Base-by-base conservation (phyloP, 495 filamentous ascomycete genomes). In the Aspergillus nidulans region DNA sequence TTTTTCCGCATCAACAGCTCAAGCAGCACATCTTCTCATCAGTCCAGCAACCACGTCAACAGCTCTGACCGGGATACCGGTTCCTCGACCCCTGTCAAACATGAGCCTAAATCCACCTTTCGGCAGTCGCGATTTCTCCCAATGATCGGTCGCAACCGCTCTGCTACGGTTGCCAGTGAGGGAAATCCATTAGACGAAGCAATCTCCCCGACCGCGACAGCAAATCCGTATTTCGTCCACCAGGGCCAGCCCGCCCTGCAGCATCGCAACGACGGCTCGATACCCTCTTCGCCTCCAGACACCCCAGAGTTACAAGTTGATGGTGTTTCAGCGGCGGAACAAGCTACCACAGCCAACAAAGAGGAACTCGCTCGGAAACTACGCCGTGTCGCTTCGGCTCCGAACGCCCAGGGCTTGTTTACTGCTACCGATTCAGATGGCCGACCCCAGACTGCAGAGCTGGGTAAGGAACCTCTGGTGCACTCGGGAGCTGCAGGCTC, bases 141-240 rank as follows among this genome's bases (percentile, higher is more conserved):
- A 43, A 83, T 79, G 45, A 83, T 91, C 63, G 86, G 84, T 68
- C 84, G 91, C 60, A 87, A 84, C 56, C 83, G 86, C 23, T 95
- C 92, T 34, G 85, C 85, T 38, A 97, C 94, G 10, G 91, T 94
- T 21, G 91, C 91, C 41, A 96, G 91, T 69, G 94, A 97, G 67
- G 90, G 92, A 59, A 90, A 97, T 66, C 82, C 85, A 36, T 79
- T 96, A 39, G 92, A 96, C 63, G 91, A 96, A 67, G 78, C 81
- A 60, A 79, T 96, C 53, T 96, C 91, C 56, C 94, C 95, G 20
- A 97, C 91, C 16, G 95, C 92, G 15, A 85, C 91, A 58, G 95
- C 92, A 25, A 98, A 98, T 65, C 94, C 94, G 3, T 98, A 98
- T 66, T 98, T 98, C 69, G 88, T 85, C 45, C 95, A 97, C 69